Evolutionary conservation across 768 basidiomycete species (phyloP), one percentile per base, ranked within the genome.

Genomic region (Mrakia blollopis): DNA sequence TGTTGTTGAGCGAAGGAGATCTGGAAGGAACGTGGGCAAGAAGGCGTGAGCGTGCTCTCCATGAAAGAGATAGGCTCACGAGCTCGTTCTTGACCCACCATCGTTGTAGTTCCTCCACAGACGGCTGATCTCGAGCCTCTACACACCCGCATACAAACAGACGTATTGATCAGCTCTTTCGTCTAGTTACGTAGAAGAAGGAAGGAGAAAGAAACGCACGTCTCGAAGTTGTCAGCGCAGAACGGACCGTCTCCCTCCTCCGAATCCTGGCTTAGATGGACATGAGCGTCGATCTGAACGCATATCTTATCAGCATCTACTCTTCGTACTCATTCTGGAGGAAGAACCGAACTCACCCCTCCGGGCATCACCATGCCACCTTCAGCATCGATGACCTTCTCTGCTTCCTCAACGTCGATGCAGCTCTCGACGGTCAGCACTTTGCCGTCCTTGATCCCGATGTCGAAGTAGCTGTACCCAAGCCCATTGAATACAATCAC

Each of bases 291-390:
- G 63, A 54, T 54, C 52, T 54, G 52, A 3, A 16, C 9, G 6
- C 23, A 21, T 2, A 54, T 16, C 44, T 44, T 11, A 23, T 54
- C 52, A 54, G 52, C 52, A 13, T 54, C 52, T 2, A 23, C 25
- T 23, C 52, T 44, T 44, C 44, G 44, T 6, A 44, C 8, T n/a
- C n/a, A n/a, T 0, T 23, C 14, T 54, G 6, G 18, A n/a, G 21
- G 18, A 54, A 5, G 52, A 9, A 1, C 25, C 14, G 21, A 8
- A 54, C 52, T 54, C 23, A 85, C 79, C 2, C 84, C 82, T 3
- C 84, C 84, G 23, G 84, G 84, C 81, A 84, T 85, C 3, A 85
- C 76, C 77, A 79, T 84, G 3, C 81, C 84, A 1, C 84, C 84
- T 47, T 84, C 81, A 30, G 83, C 84, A 72, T 85, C 84, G 28